These are phyloP conservation scores for Cucurbita maxima DNA, from an alignment of 306 rosid species.

Conservation along the genomic window DNA sequence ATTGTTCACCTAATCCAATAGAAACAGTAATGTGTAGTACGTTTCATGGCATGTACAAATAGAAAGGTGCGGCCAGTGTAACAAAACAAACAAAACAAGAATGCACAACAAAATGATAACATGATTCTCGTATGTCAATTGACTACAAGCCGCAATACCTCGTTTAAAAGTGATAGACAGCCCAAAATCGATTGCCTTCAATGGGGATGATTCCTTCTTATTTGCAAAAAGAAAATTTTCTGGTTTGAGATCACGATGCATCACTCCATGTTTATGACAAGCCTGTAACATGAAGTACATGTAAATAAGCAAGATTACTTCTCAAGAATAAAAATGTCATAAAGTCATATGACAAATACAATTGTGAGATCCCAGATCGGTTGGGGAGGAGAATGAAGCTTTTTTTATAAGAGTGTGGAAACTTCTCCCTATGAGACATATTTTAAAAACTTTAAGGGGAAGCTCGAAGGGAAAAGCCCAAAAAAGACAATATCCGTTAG, in stretches of 20 bases:
- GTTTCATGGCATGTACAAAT: neutral
- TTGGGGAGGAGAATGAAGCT: too few relatives aligned
- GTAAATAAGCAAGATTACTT: neutral
- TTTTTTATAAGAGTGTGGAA: too few relatives aligned
- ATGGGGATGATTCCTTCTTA: slow-evolving; percentile 44
- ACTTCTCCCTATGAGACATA: too few relatives aligned
- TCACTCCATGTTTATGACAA: slow-evolving; percentile 46
- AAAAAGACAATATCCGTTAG: too few relatives aligned
- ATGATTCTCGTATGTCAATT: neutral
- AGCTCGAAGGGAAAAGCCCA: too few relatives aligned
- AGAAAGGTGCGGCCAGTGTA: neutral
- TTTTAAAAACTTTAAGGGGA: too few relatives aligned
- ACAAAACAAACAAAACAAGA: neutral
- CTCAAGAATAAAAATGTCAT: neutral
- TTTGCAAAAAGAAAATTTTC: slow-evolving; percentile 43
- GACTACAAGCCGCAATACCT: slow-evolving; percentile 18
- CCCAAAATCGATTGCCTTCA: slow-evolving; percentile 52
- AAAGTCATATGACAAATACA: neutral
- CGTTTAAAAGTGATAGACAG: slow-evolving; percentile 37
- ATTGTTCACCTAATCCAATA: slow-evolving; percentile 22
- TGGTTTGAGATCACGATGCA: slow-evolving; percentile 58
- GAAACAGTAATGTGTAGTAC: neutral
- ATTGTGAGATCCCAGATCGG: neutral
- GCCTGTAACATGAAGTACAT: slow-evolving; percentile 17
- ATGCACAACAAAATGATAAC: neutral